Evolutionary conservation across 169 alveolate genomes (phyloP).

Genomic region (Amoebophrya sp.): DNA sequence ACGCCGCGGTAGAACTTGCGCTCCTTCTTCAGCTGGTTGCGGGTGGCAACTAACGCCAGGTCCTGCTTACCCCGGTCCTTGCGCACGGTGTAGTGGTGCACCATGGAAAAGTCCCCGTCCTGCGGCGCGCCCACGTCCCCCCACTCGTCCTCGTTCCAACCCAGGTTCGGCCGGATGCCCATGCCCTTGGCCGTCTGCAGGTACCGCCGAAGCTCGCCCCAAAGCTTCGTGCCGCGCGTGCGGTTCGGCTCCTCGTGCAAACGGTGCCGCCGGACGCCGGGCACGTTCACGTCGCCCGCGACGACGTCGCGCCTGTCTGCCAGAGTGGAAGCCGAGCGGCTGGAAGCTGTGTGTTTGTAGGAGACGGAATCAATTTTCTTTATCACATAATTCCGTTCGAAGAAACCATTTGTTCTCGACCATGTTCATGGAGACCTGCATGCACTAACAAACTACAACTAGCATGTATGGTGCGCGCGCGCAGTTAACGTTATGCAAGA

Average conservation of each 20-base stretch:
- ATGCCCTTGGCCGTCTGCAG: background rate
- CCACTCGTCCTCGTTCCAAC: too few relatives aligned
- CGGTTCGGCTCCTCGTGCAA: background rate
- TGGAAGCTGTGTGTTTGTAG: too few relatives aligned
- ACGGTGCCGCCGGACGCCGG: background rate
- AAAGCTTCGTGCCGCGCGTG: background rate
- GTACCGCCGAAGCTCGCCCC: background rate
- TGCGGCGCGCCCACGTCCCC: background rate
- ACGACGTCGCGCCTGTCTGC: background rate
- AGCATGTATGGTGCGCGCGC: too few relatives aligned
- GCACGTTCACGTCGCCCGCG: background rate
- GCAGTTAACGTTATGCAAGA: too few relatives aligned
- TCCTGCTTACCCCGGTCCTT: too few relatives aligned
- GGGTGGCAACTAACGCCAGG: too few relatives aligned
- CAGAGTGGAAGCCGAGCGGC: background rate
- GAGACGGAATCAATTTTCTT: too few relatives aligned
- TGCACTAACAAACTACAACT: too few relatives aligned
- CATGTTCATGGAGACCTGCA: too few relatives aligned
- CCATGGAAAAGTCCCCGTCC: background rate
- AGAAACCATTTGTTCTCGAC: too few relatives aligned
- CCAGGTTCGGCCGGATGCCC: too few relatives aligned
- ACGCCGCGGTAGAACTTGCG: background rate
- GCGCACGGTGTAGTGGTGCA: background rate
- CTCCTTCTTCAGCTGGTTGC: background rate
- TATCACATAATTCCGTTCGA: too few relatives aligned